Evolutionary conservation across 2,329 filamentous ascomycete species (phyloP), one percentile per base, ranked within the genome.

Genomic region (Cladosporium sp.): DNA sequence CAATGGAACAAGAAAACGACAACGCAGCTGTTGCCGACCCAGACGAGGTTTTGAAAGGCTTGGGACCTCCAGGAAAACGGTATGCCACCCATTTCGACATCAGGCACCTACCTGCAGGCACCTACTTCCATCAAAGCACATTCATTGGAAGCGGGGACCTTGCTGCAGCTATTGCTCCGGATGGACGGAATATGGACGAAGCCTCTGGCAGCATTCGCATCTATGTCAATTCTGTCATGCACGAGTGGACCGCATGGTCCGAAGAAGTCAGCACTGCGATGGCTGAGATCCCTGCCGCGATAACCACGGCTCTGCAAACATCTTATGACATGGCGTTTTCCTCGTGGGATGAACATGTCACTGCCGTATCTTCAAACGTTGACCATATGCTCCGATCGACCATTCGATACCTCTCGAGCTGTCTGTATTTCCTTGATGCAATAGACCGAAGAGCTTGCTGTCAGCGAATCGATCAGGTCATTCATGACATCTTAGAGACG

Each of bases 81-180:
- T 82, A 81, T 56, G 65, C 79, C 1, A 68, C 70, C 9, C 74
- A 77, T 54, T 83, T 83, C 52, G 76, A 78, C 45, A 64, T 80
- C 7, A 61, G 61, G 4, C 75, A 77, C 19, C 62, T 84, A 7
- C 67, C 66, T 7, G 54, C 69, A 6, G 79, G 75, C 1, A 80
- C 76, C 0, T 81, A 74, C 58, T 83, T 83, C 54, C 76, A 80
- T 54, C 64, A 73, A 38, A 71, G 68, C 40, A 82, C 79, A 4
- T 79, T 84, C 53, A 69, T 84, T 51, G 80, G 81, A 22, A 79
- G 78, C 56, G 79, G 78, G 2, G 74, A 78, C 20, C 73, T 84
- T 41, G 61, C 65, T 13, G 70, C 68, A 30, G 73, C 73, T 30
- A 56, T 83, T 5, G 55, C 65, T 9, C 15, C 77, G 9, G 43